These are phyloP conservation scores for Chlorophyllum brunneum DNA, from an alignment of 768 basidiomycete species.

Conservation along the genomic window DNA sequence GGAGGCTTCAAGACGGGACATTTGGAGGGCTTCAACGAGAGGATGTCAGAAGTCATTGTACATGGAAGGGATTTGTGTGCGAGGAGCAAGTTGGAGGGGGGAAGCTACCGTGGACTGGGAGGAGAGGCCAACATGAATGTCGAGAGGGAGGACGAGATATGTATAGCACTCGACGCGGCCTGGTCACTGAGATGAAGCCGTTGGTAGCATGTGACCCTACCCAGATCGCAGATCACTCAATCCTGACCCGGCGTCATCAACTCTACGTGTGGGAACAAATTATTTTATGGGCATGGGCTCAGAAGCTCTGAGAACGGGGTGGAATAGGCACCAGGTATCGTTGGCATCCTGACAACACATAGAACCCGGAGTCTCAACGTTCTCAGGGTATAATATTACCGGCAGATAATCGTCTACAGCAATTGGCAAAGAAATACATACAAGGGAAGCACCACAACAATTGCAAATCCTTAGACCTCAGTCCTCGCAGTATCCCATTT, in stretches of 20 bases:
- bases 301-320: no score
- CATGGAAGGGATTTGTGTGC: neutral
- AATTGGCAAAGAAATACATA: neutral
- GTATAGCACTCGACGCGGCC: neutral
- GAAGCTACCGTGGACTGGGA: no score
- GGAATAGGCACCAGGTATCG: no score
- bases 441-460: neutral
- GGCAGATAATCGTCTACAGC: neutral
- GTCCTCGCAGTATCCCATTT: conserved; percentile 58
- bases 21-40: neutral
- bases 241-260: neutral
- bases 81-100: no score
- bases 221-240: neutral
- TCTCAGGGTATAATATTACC: no score
- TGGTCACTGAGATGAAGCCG: neutral
- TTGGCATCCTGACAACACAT: no score
- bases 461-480: no score
- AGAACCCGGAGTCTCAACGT: no score
- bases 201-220: conserved; percentile 3
- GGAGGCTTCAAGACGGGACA: neutral
- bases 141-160: no score
- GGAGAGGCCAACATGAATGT: no score
- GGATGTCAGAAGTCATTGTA: neutral
- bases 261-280: neutral
- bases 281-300: no score